phyloP scores from a whole-genome alignment of 2,329 filamentous ascomycete genomes.

The Colletotrichum brevisporum region DNA sequence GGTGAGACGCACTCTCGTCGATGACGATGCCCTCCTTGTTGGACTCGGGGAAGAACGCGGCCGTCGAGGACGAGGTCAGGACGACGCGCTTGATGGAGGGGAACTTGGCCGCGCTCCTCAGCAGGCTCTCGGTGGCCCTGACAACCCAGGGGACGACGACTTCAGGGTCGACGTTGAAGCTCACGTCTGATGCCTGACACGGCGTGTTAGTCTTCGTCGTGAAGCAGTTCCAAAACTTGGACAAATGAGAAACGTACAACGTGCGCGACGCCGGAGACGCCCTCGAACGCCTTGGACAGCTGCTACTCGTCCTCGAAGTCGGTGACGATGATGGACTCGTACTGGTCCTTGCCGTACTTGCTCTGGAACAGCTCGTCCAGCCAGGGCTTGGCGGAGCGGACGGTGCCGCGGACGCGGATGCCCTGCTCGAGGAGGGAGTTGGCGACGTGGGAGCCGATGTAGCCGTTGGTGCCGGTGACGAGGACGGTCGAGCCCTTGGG shows the following conservation, averaged over 20 bases:
- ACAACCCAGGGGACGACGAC: constrained; percentile 54
- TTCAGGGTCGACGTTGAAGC: constrained; percentile 53
- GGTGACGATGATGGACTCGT: constrained; percentile 51
- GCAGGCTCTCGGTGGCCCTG: constrained; percentile 45
- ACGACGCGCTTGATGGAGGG: constrained; percentile 57
- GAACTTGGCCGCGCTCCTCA: constrained; percentile 52
- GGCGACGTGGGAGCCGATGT: constrained; percentile 56
- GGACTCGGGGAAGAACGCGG: constrained; percentile 42
- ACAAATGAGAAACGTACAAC: constrained; percentile 45
- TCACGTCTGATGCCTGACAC: constrained; percentile 50
- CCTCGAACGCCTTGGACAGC: constrained; percentile 47
- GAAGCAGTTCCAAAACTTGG: constrained; percentile 18
- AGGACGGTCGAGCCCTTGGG: constrained; percentile 52
- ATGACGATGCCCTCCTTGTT: constrained; percentile 29
- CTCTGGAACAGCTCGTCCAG: constrained; percentile 47
- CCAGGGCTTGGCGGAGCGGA: constrained; percentile 53
- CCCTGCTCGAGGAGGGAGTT: constrained; percentile 55
- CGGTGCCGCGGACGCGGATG: constrained; percentile 61
- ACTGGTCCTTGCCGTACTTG: constrained; percentile 50
- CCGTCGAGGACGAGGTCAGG: constrained; percentile 53
- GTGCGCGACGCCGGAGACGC: constrained; percentile 33
- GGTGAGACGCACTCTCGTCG: constrained; percentile 41
- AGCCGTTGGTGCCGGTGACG: constrained; percentile 59
- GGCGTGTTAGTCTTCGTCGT: constrained; percentile 42
- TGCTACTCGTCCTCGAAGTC: constrained; percentile 49